Percentiles rank a stretch among this genome's conserved stretches.
Conservation (phyloP, 2,329 filamentous ascomycete genomes). For the Balansia obtecta region DNA sequence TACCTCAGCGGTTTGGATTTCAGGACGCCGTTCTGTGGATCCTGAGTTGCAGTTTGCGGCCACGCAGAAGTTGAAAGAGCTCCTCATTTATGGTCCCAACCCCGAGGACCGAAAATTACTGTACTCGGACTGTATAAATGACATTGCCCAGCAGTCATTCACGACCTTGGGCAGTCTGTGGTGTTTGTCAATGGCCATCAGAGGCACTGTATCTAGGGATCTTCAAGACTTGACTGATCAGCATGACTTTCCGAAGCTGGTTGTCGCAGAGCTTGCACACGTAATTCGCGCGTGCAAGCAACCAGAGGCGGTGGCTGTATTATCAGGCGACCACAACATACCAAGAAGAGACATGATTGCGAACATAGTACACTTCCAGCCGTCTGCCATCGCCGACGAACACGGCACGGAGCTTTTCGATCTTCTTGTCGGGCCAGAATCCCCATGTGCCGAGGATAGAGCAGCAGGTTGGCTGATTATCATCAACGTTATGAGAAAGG, state of each 20-base stretch:
- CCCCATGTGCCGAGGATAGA: conserved; percentile 47
- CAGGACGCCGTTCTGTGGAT: conserved; percentile 42
- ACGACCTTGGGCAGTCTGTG: conserved; percentile 64
- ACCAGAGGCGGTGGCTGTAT: conserved; percentile 29
- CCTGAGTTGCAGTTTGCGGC: conserved; percentile 53
- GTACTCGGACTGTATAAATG: conserved; percentile 52
- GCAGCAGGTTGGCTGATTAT: conserved; percentile 59
- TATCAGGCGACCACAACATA: conserved; percentile 34
- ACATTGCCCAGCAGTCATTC: conserved; percentile 50
- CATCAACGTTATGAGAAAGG: conserved; percentile 30
- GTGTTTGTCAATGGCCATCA: conserved; percentile 42
- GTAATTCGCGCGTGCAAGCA: conserved; percentile 23
- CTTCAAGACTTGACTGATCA: conserved; percentile 45
- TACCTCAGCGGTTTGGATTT: conserved; percentile 45
- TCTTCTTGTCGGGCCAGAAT: conserved; percentile 53
- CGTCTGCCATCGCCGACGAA: conserved; percentile 47
- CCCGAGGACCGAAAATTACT: conserved; percentile 45
- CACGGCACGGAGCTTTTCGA: conserved; percentile 59
- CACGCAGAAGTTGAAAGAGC: conserved; percentile 43
- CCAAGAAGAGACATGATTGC: conserved; percentile 46
- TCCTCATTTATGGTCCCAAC: conserved; percentile 46
- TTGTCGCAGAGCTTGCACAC: conserved; percentile 53
- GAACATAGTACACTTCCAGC: conserved; percentile 46
- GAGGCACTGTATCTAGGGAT: conserved; percentile 33
- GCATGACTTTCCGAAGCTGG: conserved; percentile 47